Conservation (phyloP, 768 basidiomycete genomes). For the Clitopilus passeckerianus region DNA sequence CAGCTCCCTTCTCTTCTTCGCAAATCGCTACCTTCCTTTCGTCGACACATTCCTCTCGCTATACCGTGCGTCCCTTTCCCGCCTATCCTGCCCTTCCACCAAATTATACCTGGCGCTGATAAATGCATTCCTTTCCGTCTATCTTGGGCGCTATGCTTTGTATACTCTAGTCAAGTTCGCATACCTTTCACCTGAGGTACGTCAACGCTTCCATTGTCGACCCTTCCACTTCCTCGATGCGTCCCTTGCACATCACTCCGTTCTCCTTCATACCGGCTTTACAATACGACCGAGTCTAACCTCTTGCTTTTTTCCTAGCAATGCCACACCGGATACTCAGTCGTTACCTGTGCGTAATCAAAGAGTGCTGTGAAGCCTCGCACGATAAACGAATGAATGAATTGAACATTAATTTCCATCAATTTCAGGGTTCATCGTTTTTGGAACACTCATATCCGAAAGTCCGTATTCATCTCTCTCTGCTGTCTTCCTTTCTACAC, state of each 20-base stretch:
- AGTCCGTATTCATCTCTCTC: constrained; percentile 11
- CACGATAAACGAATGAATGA: not conserved
- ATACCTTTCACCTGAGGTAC: constrained; percentile 10
- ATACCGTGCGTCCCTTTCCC: constrained; percentile 3
- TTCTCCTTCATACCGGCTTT: too few species aligned
- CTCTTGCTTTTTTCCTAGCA: constrained; percentile 8
- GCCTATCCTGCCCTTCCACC: not conserved
- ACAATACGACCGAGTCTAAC: not conserved
- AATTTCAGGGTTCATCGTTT: constrained; percentile 23
- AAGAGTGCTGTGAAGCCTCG: not conserved
- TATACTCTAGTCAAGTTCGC: constrained; percentile 11
- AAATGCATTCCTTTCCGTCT: not conserved
- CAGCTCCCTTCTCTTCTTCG: constrained; percentile 18
- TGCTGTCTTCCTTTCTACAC: not conserved
- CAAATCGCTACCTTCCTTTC: constrained; percentile 27
- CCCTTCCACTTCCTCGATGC: not conserved
- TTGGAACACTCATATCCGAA: constrained; percentile 33
- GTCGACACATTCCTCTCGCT: constrained; percentile 22
- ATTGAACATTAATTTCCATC: not conserved
- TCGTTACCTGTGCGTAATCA: constrained; percentile 23
- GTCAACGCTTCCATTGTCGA: not conserved
- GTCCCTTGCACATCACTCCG: too few species aligned
- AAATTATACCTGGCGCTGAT: not conserved
- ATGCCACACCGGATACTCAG: constrained; percentile 19
- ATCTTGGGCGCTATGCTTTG: not conserved